A percentile compares a stretch with the other conserved stretches of the same genome.
phyloP scores from a whole-genome alignment of 2,329 filamentous ascomycete genomes.

The Botrytis fragariae region DNA sequence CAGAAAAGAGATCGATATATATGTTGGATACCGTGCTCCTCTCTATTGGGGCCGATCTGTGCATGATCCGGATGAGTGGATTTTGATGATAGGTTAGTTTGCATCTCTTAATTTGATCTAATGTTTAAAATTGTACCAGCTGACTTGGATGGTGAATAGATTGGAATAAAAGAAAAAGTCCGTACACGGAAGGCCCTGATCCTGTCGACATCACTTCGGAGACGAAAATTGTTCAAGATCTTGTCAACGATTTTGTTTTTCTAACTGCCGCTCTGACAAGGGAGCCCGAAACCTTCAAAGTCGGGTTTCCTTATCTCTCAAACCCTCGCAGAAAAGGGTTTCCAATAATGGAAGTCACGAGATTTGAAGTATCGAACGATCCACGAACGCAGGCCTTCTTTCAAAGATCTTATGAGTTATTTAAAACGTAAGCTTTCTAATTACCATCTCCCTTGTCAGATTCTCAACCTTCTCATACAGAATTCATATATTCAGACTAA shows the following conservation, averaged over 20 bases:
- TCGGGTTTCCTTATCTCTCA: not conserved
- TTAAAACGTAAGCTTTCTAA: not conserved
- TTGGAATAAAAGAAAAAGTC: not conserved
- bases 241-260: not conserved
- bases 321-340: not conserved
- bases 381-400: not conserved
- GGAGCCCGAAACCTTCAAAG: not conserved
- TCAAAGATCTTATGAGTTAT: not conserved
- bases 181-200: not conserved
- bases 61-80: not conserved
- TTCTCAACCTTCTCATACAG: not conserved
- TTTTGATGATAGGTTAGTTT: not conserved
- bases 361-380: not conserved
- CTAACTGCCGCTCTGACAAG: not conserved
- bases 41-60: not conserved
- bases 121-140: not conserved
- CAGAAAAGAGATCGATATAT: not conserved
- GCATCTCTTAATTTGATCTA: not conserved
- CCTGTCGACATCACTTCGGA: not conserved
- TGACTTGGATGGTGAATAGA: not conserved
- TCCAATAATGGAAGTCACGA: not conserved
- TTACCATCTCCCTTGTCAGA: not conserved
- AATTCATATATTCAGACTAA: not conserved
- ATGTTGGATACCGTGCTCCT: not conserved
- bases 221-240: not conserved